Evolutionary conservation across 31 red algal genomes (phyloP).

Genomic region (Odonthalia washingtoniensis): DNA sequence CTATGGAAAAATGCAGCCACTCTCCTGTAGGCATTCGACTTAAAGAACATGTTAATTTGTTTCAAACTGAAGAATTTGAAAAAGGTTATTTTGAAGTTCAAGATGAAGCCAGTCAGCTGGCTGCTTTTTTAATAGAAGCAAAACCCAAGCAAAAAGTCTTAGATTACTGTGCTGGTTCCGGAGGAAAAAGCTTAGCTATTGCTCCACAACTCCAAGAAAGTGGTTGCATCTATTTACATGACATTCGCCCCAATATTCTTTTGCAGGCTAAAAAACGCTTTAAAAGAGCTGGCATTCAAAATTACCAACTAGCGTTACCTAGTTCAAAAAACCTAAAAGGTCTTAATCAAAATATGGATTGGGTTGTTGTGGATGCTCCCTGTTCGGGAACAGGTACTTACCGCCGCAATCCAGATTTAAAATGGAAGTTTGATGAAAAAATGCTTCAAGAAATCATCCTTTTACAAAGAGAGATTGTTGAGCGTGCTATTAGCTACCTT

Average conservation of each 20-base stretch:
- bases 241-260: background rate
- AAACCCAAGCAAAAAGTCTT: background rate
- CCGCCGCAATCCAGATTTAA: conserved; percentile 10
- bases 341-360: conserved; percentile 4
- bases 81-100: conserved; percentile 26
- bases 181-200: conserved; percentile 11
- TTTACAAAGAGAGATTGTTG: background rate
- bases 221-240: conserved; percentile 2
- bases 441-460: background rate
- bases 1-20: no score
- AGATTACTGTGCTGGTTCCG: conserved; percentile 15
- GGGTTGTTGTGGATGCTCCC: conserved; percentile 14
- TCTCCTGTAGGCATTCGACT: no score
- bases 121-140: background rate
- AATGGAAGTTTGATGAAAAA: conserved; percentile 23
- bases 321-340: background rate
- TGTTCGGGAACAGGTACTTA: conserved; percentile 4
- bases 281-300: conserved; percentile 1
- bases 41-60: no score
- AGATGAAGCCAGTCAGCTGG: conserved; percentile 8
- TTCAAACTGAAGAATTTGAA: no score
- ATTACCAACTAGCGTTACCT: background rate
- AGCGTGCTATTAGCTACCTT: background rate
- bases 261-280: background rate
- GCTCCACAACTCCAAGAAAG: background rate